phyloP scores from a whole-genome alignment of 2,329 filamentous ascomycete species.

The Fusarium lyarnte region DNA sequence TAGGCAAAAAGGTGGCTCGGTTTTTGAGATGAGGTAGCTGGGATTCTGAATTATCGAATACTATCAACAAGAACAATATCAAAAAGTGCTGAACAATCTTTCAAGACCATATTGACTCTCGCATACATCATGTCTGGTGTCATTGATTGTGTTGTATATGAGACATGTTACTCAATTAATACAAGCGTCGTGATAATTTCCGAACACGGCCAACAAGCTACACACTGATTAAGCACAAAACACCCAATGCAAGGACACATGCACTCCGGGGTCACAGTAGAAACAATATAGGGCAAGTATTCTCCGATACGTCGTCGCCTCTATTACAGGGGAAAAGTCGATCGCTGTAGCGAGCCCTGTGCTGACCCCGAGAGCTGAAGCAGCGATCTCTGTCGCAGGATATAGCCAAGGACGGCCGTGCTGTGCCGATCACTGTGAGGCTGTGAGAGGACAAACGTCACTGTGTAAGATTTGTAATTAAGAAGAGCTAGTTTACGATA shows the following conservation, averaged over 20 bases:
- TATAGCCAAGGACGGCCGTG: neutral
- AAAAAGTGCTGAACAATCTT: neutral
- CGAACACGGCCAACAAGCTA: neutral
- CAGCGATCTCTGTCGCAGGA: slow-evolving; percentile 20
- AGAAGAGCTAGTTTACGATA: neutral
- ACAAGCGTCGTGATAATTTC: neutral
- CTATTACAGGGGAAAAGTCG: neutral
- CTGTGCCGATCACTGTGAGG: slow-evolving; percentile 15
- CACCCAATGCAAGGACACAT: neutral
- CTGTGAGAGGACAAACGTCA: slow-evolving; percentile 1
- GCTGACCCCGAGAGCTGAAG: slow-evolving; percentile 9
- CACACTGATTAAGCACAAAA: neutral
- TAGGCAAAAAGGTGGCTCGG: slow-evolving; percentile 22
- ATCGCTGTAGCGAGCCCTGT: neutral
- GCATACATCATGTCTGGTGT: neutral
- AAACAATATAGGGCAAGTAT: neutral
- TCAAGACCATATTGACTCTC: neutral
- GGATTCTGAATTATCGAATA: neutral
- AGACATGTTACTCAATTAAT: neutral
- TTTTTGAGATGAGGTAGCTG: neutral
- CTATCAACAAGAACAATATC: slow-evolving; percentile 6
- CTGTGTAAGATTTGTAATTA: neutral
- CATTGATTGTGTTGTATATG: neutral
- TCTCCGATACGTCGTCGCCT: neutral
- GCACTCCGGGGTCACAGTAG: neutral